Evolutionary conservation across 2,329 filamentous ascomycete genomes (phyloP), one percentile per base, ranked within the genome.

Genomic region (Penicillium concentricum): DNA sequence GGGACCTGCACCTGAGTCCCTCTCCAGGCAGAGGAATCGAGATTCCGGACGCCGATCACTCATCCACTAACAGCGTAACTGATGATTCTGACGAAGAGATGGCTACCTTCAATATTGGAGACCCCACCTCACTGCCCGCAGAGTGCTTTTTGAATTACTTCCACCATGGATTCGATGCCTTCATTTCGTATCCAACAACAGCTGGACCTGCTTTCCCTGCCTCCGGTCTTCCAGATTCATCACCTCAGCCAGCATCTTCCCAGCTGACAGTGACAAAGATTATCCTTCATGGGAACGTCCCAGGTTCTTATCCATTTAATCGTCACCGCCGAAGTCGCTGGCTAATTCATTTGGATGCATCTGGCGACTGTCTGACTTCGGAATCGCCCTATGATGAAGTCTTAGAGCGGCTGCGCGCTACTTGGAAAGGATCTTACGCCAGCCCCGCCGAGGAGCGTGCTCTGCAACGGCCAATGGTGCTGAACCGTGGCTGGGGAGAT

Each of bases 81-180:
- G 89, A 91, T 67, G 85, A 86, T 54, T 85, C 86, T 2, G 84
- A 86, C 56, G 80, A 82, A 22, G 88, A 90, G 30, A 62, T 71
- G 50, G 73, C 75, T 30, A 79, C 61, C 78, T 81, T 71, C 64
- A 86, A 74, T 4, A 84, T 86, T 1, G 83, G 86, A 4, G 91
- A 95, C 70, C 76, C 79, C 37, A 71, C 73, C 6, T 72, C 70
- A 7, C 61, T 76, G n/a, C 70, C 75, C 3, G 70, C 76, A 8
- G 81, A 84, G 66, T 92, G 88, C 62, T 99, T 97, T 72, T 97
- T 94, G 76, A 97, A 97, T 72, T 99, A 99, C 73, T 99, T 97
- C 71, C 89, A 93, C 63, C 87, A 96, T 60, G 94, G 94, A 2
- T 95, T 99, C 69, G 94, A 99, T 73, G 84, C 97, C 10, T 82